phyloP scores from a whole-genome alignment of 192 early-diverging fungal species.

The Geranomyces michiganensis region DNA sequence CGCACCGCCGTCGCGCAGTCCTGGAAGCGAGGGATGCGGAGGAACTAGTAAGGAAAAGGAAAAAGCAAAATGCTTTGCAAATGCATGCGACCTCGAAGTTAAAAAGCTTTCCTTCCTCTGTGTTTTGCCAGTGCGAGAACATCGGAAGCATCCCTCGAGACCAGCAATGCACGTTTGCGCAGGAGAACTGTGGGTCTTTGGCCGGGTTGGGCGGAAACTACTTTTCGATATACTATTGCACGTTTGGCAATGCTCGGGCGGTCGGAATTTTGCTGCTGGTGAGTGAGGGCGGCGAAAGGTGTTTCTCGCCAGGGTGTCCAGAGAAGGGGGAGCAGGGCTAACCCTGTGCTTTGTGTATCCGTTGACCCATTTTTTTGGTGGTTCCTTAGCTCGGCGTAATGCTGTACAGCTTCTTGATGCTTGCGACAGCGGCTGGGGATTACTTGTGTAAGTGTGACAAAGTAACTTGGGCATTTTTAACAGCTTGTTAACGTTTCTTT shows the following conservation, averaged over 20 bases:
- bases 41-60: too few relatives aligned
- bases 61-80: too few relatives aligned
- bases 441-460: constrained; percentile 20
- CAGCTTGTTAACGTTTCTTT: too few relatives aligned
- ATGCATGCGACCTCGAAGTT: too few relatives aligned
- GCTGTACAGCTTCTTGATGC: constrained; percentile 29
- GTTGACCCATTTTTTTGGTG: neutral
- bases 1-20: too few relatives aligned
- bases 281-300: neutral
- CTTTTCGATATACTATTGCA: constrained; percentile 16
- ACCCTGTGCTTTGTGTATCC: neutral
- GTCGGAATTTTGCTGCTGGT: constrained; percentile 10
- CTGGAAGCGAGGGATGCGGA: too few relatives aligned
- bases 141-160: constrained; percentile 6
- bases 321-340: neutral
- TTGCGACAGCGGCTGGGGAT: constrained; percentile 30
- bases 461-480: neutral
- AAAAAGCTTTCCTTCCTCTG: too few relatives aligned
- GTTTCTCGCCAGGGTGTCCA: too few relatives aligned
- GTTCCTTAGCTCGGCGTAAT: neutral
- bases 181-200: neutral
- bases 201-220: constrained; percentile 9
- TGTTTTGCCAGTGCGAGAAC: neutral
- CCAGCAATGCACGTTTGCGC: constrained; percentile 9
- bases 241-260: neutral